Evolutionary conservation across 768 basidiomycete species (phyloP).

Genomic region (Rossbeevera mucosa): DNA sequence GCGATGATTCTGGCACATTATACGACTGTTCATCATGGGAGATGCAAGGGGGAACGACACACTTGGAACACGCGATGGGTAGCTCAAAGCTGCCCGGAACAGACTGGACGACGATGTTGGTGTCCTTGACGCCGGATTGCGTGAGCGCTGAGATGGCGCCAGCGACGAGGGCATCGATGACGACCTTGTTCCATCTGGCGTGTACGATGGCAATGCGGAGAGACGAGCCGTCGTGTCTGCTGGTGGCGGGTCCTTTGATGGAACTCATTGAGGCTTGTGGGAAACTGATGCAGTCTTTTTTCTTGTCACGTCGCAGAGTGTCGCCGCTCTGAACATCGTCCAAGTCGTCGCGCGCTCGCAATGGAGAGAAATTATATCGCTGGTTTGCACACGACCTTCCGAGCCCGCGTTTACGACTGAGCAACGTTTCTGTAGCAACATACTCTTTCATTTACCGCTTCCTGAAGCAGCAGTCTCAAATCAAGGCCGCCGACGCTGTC

Average conservation of each 20-base stretch:
- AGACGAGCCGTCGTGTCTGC: conserved; percentile 69
- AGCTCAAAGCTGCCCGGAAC: conserved; percentile 97
- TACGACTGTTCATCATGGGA: conserved; percentile 6
- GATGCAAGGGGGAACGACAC: conserved; percentile 24
- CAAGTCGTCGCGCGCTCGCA: neutral
- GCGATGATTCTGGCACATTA: conserved; percentile 72
- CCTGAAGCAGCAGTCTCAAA: conserved; percentile 58
- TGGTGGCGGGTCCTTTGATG: conserved; percentile 74
- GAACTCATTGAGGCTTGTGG: conserved; percentile 31
- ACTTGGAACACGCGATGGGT: conserved; percentile 83
- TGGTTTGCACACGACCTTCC: conserved; percentile 34
- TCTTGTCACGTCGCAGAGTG: neutral
- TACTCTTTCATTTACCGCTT: conserved; percentile 77
- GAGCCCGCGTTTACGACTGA: conserved; percentile 10
- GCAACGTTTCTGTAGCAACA: conserved; percentile 44
- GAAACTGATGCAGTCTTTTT: neutral
- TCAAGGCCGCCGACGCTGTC: conserved; percentile 67
- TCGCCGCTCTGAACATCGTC: too few relatives aligned
- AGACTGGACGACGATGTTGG: conserved; percentile 85
- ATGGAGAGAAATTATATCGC: conserved; percentile 50
- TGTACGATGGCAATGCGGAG: conserved; percentile 91
- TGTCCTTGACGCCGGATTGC: conserved; percentile 80
- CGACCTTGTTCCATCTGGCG: conserved; percentile 88
- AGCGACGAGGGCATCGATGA: conserved; percentile 80
- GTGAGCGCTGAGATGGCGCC: conserved; percentile 80